Evolutionary conservation across 495 filamentous ascomycete genomes (phyloP).

Genomic region (Penicillium herquei): DNA sequence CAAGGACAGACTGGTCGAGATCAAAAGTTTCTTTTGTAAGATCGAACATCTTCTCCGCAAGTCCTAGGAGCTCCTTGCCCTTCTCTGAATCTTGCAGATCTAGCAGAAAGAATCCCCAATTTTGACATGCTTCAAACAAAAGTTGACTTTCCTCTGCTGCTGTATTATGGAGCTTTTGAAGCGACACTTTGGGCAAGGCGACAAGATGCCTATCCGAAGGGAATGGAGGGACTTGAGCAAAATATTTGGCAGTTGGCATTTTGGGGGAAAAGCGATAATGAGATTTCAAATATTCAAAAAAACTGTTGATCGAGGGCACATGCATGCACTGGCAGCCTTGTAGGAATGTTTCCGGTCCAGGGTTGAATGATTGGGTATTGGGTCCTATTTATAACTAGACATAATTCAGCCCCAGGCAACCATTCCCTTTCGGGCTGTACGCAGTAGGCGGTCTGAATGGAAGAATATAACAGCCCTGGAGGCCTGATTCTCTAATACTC

Average conservation of each 20-base stretch:
- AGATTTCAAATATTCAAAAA: too few species aligned
- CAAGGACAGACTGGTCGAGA: constrained; percentile 8
- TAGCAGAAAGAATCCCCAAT: constrained; percentile 25
- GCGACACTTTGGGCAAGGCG: background rate
- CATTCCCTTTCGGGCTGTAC: too few species aligned
- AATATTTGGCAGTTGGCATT: background rate
- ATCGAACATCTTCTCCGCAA: constrained; percentile 20
- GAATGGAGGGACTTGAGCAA: background rate
- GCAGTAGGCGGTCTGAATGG: too few species aligned
- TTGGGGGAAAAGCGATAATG: background rate
- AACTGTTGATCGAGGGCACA: too few species aligned
- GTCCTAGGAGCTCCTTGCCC: constrained; percentile 15
- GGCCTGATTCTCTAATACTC: too few species aligned
- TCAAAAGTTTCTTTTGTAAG: constrained; percentile 12
- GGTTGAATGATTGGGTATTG: too few species aligned
- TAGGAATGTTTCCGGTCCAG: too few species aligned
- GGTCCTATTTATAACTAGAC: too few species aligned
- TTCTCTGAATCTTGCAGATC: constrained; percentile 14
- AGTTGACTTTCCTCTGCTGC: background rate
- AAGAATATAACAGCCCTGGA: too few species aligned
- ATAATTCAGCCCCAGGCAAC: too few species aligned
- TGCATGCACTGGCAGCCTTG: too few species aligned
- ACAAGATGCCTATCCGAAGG: background rate
- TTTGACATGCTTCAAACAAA: constrained; percentile 13
- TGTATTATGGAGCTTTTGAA: background rate